Evolutionary conservation across 768 basidiomycete genomes (phyloP), one percentile per base, ranked within the genome.

Genomic region (Dioszegia crocea): DNA sequence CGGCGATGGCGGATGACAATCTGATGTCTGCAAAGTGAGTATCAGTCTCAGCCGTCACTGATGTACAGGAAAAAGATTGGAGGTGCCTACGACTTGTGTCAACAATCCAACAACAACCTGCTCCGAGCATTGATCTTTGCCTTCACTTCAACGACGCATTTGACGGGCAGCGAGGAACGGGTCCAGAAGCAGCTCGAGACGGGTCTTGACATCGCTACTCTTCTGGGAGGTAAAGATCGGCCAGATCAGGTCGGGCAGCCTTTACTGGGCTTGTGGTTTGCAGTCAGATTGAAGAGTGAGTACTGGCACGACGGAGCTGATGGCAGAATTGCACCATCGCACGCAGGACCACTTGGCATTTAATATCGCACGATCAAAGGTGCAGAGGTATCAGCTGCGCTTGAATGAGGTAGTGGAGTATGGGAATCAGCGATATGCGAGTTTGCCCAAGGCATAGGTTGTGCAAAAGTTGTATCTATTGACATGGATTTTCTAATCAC

Each of bases 81-180:
- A 14, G 39, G 27, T 0, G 66, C 68, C 3, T 70, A 68, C 39
- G 71, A 70, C 14, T 56, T 68, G 16, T 47, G 56, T n/a, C 36
- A 40, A n/a, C 38, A 55, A 38, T 50, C 68, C 8, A 62, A 64
- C 38, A 66, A 68, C 52, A 63, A 66, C 31, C 30, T 68, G 21
- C 56, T 70, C 12, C 60, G 67, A 40, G 44, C 57, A 2, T 44
- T 73, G 30, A 64, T 70, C 17, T 73, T 73, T 31, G 67, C 71
- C 14, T 68, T 70, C 56, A 68, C 67, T 12, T 65, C 71, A 4
- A 61, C 59, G 19, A 60, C 63, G 5, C 66, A 73, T 50, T 55
- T 63, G 16, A 68, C 66, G 48, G 68, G 68, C 3, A 55, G 45
- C 6, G 40, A 60, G 36, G 66, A 70, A 2, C 50, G 61, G 23